Percentiles rank a stretch among this genome's conserved stretches.
Evolutionary conservation across 805 yeast genomes (phyloP).

Genomic region (Wickerhamomyces mucosus): DNA sequence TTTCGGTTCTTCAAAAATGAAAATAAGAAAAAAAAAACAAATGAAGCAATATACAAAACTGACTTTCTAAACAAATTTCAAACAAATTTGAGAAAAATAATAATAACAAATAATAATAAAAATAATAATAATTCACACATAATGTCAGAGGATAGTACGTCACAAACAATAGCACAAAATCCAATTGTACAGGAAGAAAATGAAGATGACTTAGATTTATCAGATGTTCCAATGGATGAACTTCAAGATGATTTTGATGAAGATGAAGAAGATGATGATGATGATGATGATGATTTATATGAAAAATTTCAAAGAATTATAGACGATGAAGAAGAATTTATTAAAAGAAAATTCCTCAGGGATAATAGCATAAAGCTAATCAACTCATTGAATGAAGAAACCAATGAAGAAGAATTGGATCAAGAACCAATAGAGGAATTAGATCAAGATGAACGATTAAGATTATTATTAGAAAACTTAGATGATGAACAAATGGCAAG

Average conservation of each 20-base stretch:
- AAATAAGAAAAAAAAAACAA: too few species aligned
- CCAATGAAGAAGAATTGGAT: constrained; percentile 17
- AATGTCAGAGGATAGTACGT: too few species aligned
- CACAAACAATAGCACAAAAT: too few species aligned
- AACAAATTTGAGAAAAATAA: neutral
- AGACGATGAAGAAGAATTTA: constrained; percentile 14
- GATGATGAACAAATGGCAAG: constrained; percentile 78
- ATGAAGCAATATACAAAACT: too few species aligned
- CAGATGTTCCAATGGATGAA: constrained; percentile 22
- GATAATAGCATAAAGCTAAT: constrained; percentile 6
- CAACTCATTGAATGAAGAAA: constrained; percentile 13
- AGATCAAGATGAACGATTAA: constrained; percentile 46
- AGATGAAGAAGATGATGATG: constrained; percentile 8
- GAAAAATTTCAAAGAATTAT: constrained; percentile 8
- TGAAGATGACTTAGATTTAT: constrained; percentile 15
- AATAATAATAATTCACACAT: neutral
- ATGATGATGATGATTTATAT: constrained; percentile 12
- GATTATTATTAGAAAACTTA: constrained; percentile 60
- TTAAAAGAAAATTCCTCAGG: constrained; percentile 10
- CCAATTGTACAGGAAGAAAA: too few species aligned
- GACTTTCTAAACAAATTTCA: neutral
- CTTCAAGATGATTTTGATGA: constrained; percentile 1
- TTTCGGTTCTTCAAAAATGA: too few species aligned
- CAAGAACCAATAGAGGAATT: constrained; percentile 24
- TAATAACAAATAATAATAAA: too few species aligned